Conservation (phyloP, 2,329 filamentous ascomycete species). For the Ceratocystis variospora region DNA sequence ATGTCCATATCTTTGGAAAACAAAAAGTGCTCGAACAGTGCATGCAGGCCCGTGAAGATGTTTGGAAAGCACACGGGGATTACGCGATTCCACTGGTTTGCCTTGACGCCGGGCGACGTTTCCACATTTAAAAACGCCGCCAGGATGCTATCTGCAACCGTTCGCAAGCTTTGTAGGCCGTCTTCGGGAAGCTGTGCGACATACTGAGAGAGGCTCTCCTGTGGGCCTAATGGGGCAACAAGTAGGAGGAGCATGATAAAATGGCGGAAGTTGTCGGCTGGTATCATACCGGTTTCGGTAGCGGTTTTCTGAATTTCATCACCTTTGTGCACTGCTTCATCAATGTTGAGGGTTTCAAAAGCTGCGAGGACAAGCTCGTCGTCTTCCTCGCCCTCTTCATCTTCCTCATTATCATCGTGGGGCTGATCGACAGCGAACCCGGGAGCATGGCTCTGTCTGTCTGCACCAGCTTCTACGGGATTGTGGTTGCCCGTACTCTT, state of each 20-base stretch:
- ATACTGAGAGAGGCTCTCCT: constrained; percentile 51
- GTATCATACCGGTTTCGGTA: constrained; percentile 50
- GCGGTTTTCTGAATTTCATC: constrained; percentile 29
- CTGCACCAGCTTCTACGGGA: constrained; percentile 7
- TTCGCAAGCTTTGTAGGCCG: constrained; percentile 40
- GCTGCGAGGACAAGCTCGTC: constrained; percentile 53
- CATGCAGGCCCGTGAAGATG: constrained; percentile 52
- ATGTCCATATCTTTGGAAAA: constrained; percentile 60
- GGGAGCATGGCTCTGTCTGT: constrained; percentile 20
- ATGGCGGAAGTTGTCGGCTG: constrained; percentile 57
- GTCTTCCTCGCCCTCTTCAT: constrained; percentile 30
- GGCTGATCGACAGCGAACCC: constrained; percentile 37
- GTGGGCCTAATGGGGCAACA: constrained; percentile 48
- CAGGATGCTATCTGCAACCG: constrained; percentile 50
- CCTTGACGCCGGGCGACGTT: constrained; percentile 48
- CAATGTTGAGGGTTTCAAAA: constrained; percentile 52
- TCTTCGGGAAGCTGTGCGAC: constrained; percentile 41
- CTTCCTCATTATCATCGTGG: constrained; percentile 30
- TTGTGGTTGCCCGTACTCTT: constrained; percentile 10
- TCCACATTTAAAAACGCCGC: constrained; percentile 53
- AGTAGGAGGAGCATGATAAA: constrained; percentile 57
- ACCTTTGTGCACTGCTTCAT: constrained; percentile 44
- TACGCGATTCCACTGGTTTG: constrained; percentile 45
- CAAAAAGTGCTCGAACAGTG: constrained; percentile 61
- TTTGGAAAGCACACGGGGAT: constrained; percentile 48